Evolutionary conservation across 2,329 filamentous ascomycete species (phyloP).

Genomic region (Exophiala lecanii-corni): DNA sequence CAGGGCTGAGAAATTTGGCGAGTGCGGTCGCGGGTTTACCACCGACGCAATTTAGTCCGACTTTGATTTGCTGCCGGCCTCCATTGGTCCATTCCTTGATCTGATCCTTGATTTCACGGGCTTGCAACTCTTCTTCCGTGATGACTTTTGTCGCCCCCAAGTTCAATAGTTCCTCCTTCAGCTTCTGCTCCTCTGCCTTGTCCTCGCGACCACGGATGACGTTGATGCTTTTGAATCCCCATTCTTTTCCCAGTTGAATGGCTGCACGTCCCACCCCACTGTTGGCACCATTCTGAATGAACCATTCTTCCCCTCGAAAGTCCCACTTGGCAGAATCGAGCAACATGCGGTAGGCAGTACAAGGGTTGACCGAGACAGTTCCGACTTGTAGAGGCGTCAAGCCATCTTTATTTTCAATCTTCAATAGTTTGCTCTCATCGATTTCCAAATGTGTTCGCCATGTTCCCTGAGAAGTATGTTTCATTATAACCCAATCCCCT

Average conservation of each 20-base stretch:
- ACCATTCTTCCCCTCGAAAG: constrained; percentile 75
- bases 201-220: constrained; percentile 70
- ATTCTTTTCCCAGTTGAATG: constrained; percentile 78
- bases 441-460: constrained; percentile 88
- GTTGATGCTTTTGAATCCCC: constrained; percentile 89
- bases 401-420: constrained; percentile 64
- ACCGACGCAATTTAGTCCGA: constrained; percentile 91
- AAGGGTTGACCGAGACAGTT: constrained; percentile 87
- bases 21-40: constrained; percentile 77
- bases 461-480: constrained; percentile 76
- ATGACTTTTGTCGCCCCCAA: constrained; percentile 62
- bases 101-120: constrained; percentile 42
- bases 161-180: constrained; percentile 57
- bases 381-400: constrained; percentile 74
- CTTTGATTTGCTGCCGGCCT: constrained; percentile 65
- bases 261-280: constrained; percentile 86
- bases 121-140: constrained; percentile 55
- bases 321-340: constrained; percentile 63
- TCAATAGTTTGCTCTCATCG: constrained; percentile 57
- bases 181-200: constrained; percentile 50
- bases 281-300: constrained; percentile 96
- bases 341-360: constrained; percentile 90
- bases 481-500: constrained; percentile 94
- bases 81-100: constrained; percentile 66
- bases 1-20: constrained; percentile 65